Evolutionary conservation across 1,284 basidiomycete species (phyloP).

Genomic region (Rhodotorula sp.): DNA sequence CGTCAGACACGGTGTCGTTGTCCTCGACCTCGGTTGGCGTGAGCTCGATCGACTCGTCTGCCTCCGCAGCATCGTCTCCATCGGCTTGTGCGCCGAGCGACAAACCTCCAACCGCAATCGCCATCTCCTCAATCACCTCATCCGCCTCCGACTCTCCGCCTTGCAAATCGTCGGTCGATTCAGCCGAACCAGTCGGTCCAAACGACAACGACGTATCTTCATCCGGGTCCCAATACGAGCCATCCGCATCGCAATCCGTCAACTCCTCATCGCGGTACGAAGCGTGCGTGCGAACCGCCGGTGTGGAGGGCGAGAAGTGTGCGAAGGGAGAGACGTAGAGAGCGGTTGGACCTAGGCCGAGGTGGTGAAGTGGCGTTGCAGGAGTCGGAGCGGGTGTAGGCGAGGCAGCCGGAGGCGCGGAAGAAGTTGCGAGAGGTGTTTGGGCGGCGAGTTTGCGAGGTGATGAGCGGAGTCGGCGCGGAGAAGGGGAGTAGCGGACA

Average conservation of each 20-base stretch:
- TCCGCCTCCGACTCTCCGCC: background rate
- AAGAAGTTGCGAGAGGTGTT: background rate
- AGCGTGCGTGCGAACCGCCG: constrained; percentile 6
- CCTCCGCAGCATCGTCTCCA: too few species aligned
- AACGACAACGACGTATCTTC: constrained; percentile 12
- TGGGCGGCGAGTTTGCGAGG: background rate
- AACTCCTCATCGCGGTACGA: constrained; percentile 24
- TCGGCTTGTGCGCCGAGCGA: background rate
- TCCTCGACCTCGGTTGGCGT: background rate
- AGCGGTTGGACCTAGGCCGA: background rate
- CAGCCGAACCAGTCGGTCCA: background rate
- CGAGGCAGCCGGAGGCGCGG: background rate
- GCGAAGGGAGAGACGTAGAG: constrained; percentile 1
- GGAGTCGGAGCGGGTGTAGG: background rate
- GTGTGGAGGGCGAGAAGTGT: constrained; percentile 22
- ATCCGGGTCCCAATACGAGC: constrained; percentile 11
- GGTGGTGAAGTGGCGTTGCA: background rate
- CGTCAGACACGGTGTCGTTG: background rate
- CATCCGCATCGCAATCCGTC: constrained; percentile 29
- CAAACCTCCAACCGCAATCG: background rate
- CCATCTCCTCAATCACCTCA: background rate
- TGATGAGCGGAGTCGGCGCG: background rate
- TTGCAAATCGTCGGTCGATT: background rate
- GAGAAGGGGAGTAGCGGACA: background rate
- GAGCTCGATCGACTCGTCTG: background rate